These are phyloP conservation scores for Syzygium aromaticum DNA, from an alignment of 345 rosid species.

Conservation along the genomic window DNA sequence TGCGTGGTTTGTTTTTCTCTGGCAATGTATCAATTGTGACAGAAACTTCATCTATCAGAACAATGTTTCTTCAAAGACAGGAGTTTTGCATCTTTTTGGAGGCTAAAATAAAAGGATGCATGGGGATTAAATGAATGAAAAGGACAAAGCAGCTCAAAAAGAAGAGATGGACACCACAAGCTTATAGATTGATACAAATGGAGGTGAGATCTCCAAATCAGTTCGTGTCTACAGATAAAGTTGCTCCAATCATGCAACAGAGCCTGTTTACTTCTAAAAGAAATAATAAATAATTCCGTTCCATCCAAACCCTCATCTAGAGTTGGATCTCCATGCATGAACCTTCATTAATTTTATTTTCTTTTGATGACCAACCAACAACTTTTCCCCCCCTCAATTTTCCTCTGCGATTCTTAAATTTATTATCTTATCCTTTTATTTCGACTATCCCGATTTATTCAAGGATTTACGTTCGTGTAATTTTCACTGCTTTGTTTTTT, in stretches of 20 bases:
- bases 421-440: background rate
- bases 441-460: background rate
- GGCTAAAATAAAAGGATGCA: background rate
- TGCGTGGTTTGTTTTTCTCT: background rate
- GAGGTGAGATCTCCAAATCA: slow-evolving; percentile 30
- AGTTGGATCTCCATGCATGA: background rate
- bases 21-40: background rate
- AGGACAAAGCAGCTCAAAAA: slow-evolving; percentile 35
- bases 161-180: slow-evolving; percentile 24
- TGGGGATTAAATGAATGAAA: slow-evolving; percentile 8
- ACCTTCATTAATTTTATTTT: background rate
- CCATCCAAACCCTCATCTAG: background rate
- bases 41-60: background rate
- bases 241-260: slow-evolving; percentile 10
- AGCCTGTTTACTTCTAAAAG: slow-evolving; percentile 2
- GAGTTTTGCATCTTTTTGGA: background rate
- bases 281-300: background rate
- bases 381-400: background rate
- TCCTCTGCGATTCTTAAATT: background rate
- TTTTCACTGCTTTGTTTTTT: background rate
- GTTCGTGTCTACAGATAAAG: background rate
- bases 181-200: slow-evolving; percentile 1
- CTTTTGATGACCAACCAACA: background rate
- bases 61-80: background rate
- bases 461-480: background rate